Percentiles rank a stretch among this genome's conserved stretches.
Evolutionary conservation across 441 rosid genomes (phyloP).

Genomic region (Eruca vesicaria): DNA sequence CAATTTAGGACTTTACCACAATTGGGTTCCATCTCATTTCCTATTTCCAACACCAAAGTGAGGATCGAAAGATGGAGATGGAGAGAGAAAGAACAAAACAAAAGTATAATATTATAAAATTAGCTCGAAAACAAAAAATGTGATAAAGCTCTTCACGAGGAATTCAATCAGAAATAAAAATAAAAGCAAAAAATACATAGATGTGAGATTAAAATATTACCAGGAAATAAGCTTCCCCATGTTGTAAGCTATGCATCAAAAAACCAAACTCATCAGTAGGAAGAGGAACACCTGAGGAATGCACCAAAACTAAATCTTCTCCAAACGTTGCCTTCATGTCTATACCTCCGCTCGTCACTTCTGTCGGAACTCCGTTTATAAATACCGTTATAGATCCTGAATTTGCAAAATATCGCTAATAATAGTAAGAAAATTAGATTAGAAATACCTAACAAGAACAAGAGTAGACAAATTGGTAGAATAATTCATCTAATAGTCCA

Average conservation of each 20-base stretch:
- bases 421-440: background rate
- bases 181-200: background rate
- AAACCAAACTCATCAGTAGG: conserved; percentile 78
- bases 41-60: conserved; percentile 25
- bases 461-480: background rate
- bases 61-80: conserved; percentile 7
- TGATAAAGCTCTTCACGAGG: conserved; percentile 1
- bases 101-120: background rate
- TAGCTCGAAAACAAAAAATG: conserved; percentile 4
- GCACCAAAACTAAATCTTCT: conserved; percentile 65
- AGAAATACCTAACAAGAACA: background rate
- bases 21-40: conserved; percentile 36
- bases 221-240: conserved; percentile 94
- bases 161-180: conserved; percentile 2
- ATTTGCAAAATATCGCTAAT: background rate
- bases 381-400: conserved; percentile 73
- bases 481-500: background rate
- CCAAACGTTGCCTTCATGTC: conserved; percentile 81
- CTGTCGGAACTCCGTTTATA: conserved; percentile 86
- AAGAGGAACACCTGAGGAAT: conserved; percentile 72
- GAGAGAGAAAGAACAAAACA: background rate
- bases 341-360: conserved; percentile 73
- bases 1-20: conserved; percentile 36
- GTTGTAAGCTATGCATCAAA: conserved; percentile 75
- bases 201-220: conserved; percentile 37